Evolutionary conservation across 2,329 filamentous ascomycete genomes (phyloP), one percentile per base, ranked within the genome.

Genomic region (Arachnomyces sp.): DNA sequence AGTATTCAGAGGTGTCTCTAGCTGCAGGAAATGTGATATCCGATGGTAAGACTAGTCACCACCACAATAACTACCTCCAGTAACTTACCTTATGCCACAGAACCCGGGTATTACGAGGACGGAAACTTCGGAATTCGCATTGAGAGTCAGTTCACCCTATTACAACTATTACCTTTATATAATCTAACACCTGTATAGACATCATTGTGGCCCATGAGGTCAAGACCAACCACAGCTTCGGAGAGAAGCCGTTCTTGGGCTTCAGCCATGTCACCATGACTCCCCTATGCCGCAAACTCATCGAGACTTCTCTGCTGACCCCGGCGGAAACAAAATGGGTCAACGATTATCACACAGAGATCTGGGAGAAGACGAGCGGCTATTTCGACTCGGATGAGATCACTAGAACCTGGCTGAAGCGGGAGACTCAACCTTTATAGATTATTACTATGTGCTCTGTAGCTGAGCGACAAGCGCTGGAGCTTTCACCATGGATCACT

Each of bases 181-280:
- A 29, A 34, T 29, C 42, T 52, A 40, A 49, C 42, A 42, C 31
- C 11, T 2, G 38, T 38, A 12, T 47, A 73, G 69, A 98, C 60
- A 80, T 98, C 54, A 79, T 94, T 49, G 82, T 96, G 72, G 87
- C 93, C 20, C 82, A 77, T 49, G 88, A 95, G 59, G 82, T 84
- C n/a, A 72, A 89, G 63, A 94, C 90, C 3, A 81, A 81, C 46
- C 76, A 94, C 63, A 79, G 81, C 28, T 96, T 96, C 57, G 90
- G 89, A 14, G 90, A 94, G 53, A 94, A 94, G 67, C 83, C 89
- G 2, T 98, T 85, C 66, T 71, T 96, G 28, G 88, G 89, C 3
- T 98, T 98, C 52, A 90, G 98, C 68, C 86, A 94, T 62, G 88
- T 96, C 49, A 98, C 92, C 0, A 87, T 98, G 87, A 87, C 90